Evolutionary conservation across 768 basidiomycete genomes (phyloP).

Genomic region (Russula virescens): DNA sequence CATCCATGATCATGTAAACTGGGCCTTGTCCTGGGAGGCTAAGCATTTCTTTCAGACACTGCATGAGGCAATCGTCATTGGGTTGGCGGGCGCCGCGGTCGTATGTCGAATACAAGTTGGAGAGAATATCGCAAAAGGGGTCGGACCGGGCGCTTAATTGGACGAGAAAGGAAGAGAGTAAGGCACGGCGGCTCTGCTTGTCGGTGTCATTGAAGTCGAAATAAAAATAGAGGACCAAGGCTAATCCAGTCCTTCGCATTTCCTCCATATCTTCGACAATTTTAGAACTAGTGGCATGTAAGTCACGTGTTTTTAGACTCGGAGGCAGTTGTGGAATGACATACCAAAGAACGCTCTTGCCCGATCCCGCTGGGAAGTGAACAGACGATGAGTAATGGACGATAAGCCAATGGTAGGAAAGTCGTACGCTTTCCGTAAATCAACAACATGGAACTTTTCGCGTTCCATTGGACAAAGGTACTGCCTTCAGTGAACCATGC

Average conservation of each 20-base stretch:
- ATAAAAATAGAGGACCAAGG: background rate
- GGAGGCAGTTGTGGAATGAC: background rate
- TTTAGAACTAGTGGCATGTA: background rate
- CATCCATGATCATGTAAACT: background rate
- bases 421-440: slow-evolving; percentile 1
- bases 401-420: background rate
- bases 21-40: background rate
- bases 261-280: background rate
- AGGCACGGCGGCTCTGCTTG: background rate
- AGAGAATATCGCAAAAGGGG: background rate
- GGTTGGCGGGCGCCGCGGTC: background rate
- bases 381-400: background rate
- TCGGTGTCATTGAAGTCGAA: background rate
- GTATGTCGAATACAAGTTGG: background rate
- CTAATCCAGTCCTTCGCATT: background rate
- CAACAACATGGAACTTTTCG: background rate
- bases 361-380: background rate
- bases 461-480: background rate
- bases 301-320: background rate
- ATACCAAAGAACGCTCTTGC: slow-evolving; percentile 9
- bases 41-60: background rate
- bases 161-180: background rate
- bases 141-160: background rate
- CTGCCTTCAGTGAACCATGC: background rate
- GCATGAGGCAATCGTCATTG: background rate